phyloP scores from a whole-genome alignment of 2,329 filamentous ascomycete species.

The Xylaria sp. region DNA sequence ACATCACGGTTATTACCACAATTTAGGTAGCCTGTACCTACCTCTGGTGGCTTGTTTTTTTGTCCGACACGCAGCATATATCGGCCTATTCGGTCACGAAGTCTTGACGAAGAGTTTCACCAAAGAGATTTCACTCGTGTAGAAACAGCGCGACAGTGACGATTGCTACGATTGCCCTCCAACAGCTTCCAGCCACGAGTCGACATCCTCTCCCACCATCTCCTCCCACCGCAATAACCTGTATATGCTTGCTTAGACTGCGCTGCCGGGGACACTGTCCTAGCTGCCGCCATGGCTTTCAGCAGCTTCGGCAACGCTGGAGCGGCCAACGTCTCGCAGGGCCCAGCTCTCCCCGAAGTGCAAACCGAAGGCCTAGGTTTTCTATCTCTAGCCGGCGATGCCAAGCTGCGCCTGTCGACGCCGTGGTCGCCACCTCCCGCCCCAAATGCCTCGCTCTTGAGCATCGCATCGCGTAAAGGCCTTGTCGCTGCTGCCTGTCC shows the following conservation, averaged over 20 bases:
- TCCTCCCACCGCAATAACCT: conserved; percentile 5
- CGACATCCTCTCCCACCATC: conserved; percentile 9
- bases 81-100: conserved; percentile 3
- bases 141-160: conserved; percentile 12
- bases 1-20: conserved; percentile 8
- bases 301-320: conserved; percentile 45
- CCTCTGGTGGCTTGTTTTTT: neutral
- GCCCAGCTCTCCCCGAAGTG: conserved; percentile 79
- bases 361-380: conserved; percentile 90
- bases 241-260: conserved; percentile 38
- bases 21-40: conserved; percentile 1
- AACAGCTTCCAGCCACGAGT: conserved; percentile 6
- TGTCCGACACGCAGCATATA: neutral
- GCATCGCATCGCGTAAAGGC: conserved; percentile 81
- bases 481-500: conserved; percentile 90
- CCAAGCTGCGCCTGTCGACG: conserved; percentile 82
- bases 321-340: conserved; percentile 57
- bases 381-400: conserved; percentile 79
- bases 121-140: neutral
- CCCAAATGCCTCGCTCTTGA: conserved; percentile 83
- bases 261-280: conserved; percentile 30
- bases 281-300: conserved; percentile 45
- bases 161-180: conserved; percentile 8
- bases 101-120: conserved; percentile 6
- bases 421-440: conserved; percentile 82